Evolutionary conservation across 208 protist genomes (phyloP).

Genomic region (Tritrichomonas foetus): DNA sequence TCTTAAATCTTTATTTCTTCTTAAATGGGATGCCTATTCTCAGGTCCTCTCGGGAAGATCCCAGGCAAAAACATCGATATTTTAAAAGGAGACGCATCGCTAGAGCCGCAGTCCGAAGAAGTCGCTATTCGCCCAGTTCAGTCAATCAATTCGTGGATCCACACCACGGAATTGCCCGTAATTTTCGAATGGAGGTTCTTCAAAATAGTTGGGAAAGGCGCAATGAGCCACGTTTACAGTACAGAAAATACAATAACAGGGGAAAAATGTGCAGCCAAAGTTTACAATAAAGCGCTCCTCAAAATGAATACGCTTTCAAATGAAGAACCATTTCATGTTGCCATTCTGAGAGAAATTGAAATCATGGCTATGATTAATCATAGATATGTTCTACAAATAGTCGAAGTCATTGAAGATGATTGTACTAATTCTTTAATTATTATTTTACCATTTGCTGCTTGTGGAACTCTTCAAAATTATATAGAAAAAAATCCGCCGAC

Average conservation of each 20-base stretch:
- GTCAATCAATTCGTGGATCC: too few relatives aligned
- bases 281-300: neutral
- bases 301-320: neutral
- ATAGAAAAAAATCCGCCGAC: neutral
- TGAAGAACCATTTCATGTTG: neutral
- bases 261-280: slow-evolving; percentile 10
- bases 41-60: too few relatives aligned
- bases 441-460: neutral
- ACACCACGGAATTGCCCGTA: too few relatives aligned
- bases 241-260: neutral
- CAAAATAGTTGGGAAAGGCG: neutral
- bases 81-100: too few relatives aligned
- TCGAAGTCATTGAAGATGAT: slow-evolving; percentile 29
- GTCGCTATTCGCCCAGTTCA: too few relatives aligned
- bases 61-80: too few relatives aligned
- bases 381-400: neutral
- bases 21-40: too few relatives aligned
- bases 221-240: neutral
- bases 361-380: neutral
- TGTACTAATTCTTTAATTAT: neutral
- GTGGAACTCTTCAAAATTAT: neutral
- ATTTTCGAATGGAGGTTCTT: neutral
- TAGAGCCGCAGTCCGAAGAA: too few relatives aligned
- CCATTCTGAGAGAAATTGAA: neutral
- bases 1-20: too few relatives aligned